Evolutionary conservation across 2,329 filamentous ascomycete species (phyloP).

Genomic region (Neophaeococcomyces mojaviensis): DNA sequence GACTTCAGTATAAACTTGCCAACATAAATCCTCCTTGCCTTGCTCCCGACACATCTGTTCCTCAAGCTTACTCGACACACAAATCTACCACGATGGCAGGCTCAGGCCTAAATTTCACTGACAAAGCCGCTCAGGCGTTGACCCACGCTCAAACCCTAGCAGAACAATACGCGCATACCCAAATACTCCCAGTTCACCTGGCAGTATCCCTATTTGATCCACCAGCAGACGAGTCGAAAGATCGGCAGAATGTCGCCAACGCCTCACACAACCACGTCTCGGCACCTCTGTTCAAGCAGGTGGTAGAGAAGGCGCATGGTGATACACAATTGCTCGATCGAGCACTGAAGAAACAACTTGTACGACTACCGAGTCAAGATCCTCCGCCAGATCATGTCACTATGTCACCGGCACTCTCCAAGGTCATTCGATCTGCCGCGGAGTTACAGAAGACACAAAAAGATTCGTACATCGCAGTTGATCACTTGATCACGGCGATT

Average conservation of each 20-base stretch:
- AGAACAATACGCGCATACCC: constrained; percentile 82
- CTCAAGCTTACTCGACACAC: neutral
- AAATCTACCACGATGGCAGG: constrained; percentile 14
- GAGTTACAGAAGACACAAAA: constrained; percentile 97
- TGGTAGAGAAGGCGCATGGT: constrained; percentile 86
- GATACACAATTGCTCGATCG: constrained; percentile 84
- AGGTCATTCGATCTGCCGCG: constrained; percentile 73
- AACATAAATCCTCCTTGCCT: no score
- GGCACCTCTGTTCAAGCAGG: constrained; percentile 83
- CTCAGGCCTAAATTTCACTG: constrained; percentile 70
- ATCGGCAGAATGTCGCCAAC: constrained; percentile 63
- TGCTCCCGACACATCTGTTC: no score
- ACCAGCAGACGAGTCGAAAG: constrained; percentile 57
- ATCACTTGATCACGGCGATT: constrained; percentile 83
- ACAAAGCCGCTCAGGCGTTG: constrained; percentile 82
- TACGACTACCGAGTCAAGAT: constrained; percentile 87
- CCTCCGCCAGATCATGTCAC: constrained; percentile 85
- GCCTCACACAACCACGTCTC: constrained; percentile 55
- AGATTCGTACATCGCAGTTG: constrained; percentile 86
- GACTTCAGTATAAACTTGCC: no score
- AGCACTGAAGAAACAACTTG: constrained; percentile 81
- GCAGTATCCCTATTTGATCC: constrained; percentile 51
- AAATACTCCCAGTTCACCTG: constrained; percentile 83
- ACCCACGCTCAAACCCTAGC: constrained; percentile 81
- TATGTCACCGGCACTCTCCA: constrained; percentile 72